Evolutionary conservation across 345 rosid species (phyloP), one percentile per base, ranked within the genome.

Genomic region (Euphorbia lathyris): DNA sequence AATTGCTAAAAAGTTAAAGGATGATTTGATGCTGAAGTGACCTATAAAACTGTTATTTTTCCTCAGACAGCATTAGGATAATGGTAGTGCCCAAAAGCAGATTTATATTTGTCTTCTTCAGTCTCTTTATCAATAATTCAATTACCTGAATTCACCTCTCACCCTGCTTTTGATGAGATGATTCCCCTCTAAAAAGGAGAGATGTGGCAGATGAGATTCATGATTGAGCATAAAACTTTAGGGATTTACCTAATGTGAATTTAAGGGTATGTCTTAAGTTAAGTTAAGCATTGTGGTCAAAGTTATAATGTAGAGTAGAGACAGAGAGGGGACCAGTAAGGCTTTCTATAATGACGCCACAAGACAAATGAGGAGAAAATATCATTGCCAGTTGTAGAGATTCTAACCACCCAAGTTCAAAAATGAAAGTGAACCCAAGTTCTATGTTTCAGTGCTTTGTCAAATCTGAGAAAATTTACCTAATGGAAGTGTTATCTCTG

Each of bases 21-120:
- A 59, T 64, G 65, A 67, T 58, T 48, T 65, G 77, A 69, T 50
- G 45, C 65, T 69, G 80, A 66, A 51, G 42, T 61, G 74, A 38
- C 72, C 58, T 16, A 23, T 53, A 57, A 51, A 69, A 34, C 38
- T 66, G 53, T 32, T 74, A 23, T 72, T 58, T 69, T 59, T 29
- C 32, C 20, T 34, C 20, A 56, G 72, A 56, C 71, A 43, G 66
- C 74, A 32, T 9, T 40, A 57, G 73, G 77, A 71, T 61, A 63
- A 51, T 42, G 45, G 38, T 20, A 9, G 63, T 55, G 16, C 38
- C 60, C 11, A 38, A 70, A 77, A 79, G 80, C 68, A 78, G 73
- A 68, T 69, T 70, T 74, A 59, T 19, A 63, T 70, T 48, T 71
- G 79, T 67, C 78, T 47, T 42, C 71, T 68, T 65, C 36, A 1